Conservation (phyloP, 345 rosid species). For the Alliaria petiolata region DNA sequence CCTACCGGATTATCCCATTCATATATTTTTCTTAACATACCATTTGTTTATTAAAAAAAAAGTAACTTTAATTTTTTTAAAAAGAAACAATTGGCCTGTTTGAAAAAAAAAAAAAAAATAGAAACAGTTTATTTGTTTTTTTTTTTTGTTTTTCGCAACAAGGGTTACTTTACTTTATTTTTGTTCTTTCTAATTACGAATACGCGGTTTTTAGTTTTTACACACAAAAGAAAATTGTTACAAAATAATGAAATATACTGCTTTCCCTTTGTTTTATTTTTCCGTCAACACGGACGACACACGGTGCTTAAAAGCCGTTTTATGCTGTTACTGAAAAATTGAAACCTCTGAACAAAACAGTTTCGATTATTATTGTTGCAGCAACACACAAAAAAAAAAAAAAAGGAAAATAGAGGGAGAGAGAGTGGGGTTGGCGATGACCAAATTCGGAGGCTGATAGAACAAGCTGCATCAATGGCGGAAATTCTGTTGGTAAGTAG, state of each 20-base stretch:
- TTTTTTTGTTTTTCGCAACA: too few relatives aligned
- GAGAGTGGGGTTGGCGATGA: not conserved
- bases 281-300: not conserved
- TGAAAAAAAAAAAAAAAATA: too few relatives aligned
- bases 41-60: not conserved
- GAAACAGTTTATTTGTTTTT: too few relatives aligned
- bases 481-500: constrained; percentile 11
- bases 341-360: not conserved
- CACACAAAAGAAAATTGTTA: not conserved
- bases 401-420: not conserved
- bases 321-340: not conserved
- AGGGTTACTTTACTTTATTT: too few relatives aligned
- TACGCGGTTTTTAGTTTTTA: not conserved
- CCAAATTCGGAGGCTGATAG: constrained; percentile 9
- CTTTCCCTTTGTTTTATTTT: not conserved
- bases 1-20: too few relatives aligned
- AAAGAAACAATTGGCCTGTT: too few relatives aligned
- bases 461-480: constrained; percentile 26
- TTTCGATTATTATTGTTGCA: not conserved
- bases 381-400: not conserved
- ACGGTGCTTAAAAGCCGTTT: not conserved
- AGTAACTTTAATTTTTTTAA: too few relatives aligned
- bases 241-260: not conserved
- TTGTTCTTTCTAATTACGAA: too few relatives aligned
- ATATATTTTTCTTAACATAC: too few relatives aligned